These are phyloP conservation scores for Phytophthora cryptogea DNA, from an alignment of 352 stramenopile species.

Conservation along the genomic window DNA sequence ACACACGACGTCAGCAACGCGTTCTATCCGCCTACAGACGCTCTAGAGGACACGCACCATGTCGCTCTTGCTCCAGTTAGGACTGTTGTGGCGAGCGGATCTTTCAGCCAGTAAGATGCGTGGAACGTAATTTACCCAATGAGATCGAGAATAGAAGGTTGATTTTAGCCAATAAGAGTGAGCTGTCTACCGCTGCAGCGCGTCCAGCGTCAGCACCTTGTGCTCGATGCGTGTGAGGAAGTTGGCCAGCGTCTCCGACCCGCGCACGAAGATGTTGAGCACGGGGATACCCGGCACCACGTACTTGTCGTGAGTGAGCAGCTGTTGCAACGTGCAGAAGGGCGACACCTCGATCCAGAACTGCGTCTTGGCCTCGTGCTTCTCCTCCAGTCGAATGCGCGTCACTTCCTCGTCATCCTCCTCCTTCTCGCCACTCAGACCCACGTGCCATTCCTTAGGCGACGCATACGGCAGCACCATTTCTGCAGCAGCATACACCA, in stretches of 20 bases:
- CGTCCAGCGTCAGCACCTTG: conserved; percentile 56
- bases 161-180: conserved; percentile 16
- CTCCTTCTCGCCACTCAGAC: conserved; percentile 75
- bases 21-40: too few species aligned
- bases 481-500: conserved; percentile 75
- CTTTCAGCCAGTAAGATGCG: conserved; percentile 29
- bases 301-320: conserved; percentile 77
- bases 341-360: conserved; percentile 79
- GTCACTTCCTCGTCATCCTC: conserved; percentile 65
- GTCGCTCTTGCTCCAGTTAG: conserved; percentile 22
- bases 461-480: conserved; percentile 70
- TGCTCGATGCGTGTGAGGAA: conserved; percentile 75
- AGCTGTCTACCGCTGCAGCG: conserved; percentile 26
- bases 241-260: conserved; percentile 58
- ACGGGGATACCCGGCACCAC: conserved; percentile 85
- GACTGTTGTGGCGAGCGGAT: conserved; percentile 26
- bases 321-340: conserved; percentile 77
- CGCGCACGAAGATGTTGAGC: conserved; percentile 83
- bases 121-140: conserved; percentile 14
- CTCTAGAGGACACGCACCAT: conserved; percentile 24
- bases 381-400: conserved; percentile 67
- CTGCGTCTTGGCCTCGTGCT: conserved; percentile 78
- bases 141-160: neutral
- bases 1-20: conserved; percentile 8
- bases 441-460: conserved; percentile 77